Evolutionary conservation across 164 flowering plant species (phyloP).

Genomic region (Cinnamomum chago): DNA sequence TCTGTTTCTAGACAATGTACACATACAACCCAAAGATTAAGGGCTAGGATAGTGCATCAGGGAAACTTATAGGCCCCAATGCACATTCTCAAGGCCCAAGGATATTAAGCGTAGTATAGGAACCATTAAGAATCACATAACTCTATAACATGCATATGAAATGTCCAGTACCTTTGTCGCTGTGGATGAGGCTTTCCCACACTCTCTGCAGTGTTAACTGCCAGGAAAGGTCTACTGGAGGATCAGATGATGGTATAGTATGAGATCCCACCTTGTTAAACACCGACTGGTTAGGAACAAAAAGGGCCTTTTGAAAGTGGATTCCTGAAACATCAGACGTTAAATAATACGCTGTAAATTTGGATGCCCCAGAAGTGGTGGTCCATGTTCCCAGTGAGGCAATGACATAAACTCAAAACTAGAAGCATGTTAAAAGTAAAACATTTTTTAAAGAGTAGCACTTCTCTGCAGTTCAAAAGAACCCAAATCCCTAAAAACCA

Average conservation of each 20-base stretch:
- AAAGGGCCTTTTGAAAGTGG: constrained; percentile 81
- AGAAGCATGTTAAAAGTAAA: too few species aligned
- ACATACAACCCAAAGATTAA: too few species aligned
- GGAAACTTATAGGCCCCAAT: background rate
- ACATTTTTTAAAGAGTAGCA: too few species aligned
- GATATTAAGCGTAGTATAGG: background rate
- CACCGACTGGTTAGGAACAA: constrained; percentile 75
- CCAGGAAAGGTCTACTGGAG: constrained; percentile 79
- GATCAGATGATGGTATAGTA: constrained; percentile 37
- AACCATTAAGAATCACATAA: background rate
- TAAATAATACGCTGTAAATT: background rate
- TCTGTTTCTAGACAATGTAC: too few species aligned
- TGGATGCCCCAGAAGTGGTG: background rate
- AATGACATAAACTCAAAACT: background rate
- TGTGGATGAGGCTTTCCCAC: constrained; percentile 64
- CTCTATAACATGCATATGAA: background rate
- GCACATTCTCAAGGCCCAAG: background rate
- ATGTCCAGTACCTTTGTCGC: constrained; percentile 13
- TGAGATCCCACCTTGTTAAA: constrained; percentile 68
- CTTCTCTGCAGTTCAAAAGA: too few species aligned
- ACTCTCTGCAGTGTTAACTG: constrained; percentile 70
- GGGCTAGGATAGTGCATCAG: background rate
- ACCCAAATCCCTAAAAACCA: too few species aligned
- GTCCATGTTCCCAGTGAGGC: background rate
- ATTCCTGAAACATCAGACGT: constrained; percentile 54